Evolutionary conservation across 1,139 yeast genomes (phyloP).

Genomic region (Arxiozyma slooffiae): DNA sequence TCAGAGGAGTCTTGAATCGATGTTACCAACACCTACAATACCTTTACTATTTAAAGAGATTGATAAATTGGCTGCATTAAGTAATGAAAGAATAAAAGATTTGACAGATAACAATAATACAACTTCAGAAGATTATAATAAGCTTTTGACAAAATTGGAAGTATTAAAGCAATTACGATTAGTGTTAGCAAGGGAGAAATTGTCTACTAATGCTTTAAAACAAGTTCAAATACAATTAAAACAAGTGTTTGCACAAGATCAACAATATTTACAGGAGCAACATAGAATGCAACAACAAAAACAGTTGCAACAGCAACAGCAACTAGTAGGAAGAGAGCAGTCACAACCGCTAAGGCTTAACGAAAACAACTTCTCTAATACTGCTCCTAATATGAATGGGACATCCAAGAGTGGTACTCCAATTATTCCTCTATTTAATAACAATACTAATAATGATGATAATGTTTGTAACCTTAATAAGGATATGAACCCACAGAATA

Average conservation of each 20-base stretch:
- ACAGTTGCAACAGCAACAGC: constrained; percentile 17
- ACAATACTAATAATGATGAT: background rate
- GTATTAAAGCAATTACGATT: constrained; percentile 30
- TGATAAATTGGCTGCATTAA: constrained; percentile 35
- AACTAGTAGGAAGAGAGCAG: constrained; percentile 8
- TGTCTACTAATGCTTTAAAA: constrained; percentile 34
- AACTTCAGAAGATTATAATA: constrained; percentile 13
- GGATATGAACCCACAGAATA: background rate
- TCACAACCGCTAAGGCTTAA: constrained; percentile 13
- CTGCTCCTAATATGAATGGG: constrained; percentile 1
- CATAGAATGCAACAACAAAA: constrained; percentile 15
- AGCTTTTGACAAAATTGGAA: constrained; percentile 31
- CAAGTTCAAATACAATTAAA: constrained; percentile 37
- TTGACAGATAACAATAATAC: constrained; percentile 23
- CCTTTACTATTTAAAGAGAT: constrained; percentile 30
- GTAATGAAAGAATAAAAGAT: constrained; percentile 32
- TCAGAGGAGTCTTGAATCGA: constrained; percentile 26
- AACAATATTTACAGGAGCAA: constrained; percentile 23
- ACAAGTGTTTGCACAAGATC: constrained; percentile 30
- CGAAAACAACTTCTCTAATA: background rate
- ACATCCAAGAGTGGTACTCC: constrained; percentile 9
- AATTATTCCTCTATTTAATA: constrained; percentile 19
- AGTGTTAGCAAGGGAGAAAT: constrained; percentile 29
- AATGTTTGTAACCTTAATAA: background rate
- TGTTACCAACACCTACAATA: constrained; percentile 27